These are phyloP conservation scores for Cyclotella cryptica DNA, from an alignment of 108 stramenopile genomes.

Conservation along the genomic window DNA sequence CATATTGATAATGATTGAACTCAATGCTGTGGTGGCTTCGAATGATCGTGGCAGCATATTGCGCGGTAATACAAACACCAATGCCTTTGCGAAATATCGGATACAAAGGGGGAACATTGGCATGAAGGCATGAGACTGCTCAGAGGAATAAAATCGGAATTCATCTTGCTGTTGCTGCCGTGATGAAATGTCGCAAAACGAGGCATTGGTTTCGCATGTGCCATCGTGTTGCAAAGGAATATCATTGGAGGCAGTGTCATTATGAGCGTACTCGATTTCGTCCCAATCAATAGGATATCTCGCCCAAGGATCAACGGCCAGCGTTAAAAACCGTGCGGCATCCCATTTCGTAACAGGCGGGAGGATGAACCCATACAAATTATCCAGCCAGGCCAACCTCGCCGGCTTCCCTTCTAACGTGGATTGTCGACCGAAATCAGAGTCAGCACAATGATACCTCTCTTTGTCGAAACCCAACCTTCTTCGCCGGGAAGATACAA, in stretches of 20 bases:
- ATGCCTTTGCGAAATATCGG: conserved; percentile 49
- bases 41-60: conserved; percentile 69
- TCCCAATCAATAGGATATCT: conserved; percentile 51
- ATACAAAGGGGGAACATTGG: conserved; percentile 75
- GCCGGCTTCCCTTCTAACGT: neutral
- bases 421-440: conserved; percentile 4
- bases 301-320: conserved; percentile 61
- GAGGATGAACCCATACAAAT: conserved; percentile 61
- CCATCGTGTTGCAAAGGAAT: conserved; percentile 8
- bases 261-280: neutral
- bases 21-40: conserved; percentile 61
- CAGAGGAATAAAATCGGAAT: conserved; percentile 57
- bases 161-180: neutral
- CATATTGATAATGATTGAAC: conserved; percentile 65
- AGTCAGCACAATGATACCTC: conserved; percentile 10
- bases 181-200: neutral
- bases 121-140: conserved; percentile 86
- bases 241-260: neutral
- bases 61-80: conserved; percentile 46
- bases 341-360: conserved; percentile 87
- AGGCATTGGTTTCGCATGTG: neutral
- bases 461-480: neutral
- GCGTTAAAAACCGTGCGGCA: conserved; percentile 75
- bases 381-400: conserved; percentile 22
- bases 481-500: neutral